Evolutionary conservation across 495 filamentous ascomycete species (phyloP), one percentile per base, ranked within the genome.

Genomic region (Penicillium crystallinum): DNA sequence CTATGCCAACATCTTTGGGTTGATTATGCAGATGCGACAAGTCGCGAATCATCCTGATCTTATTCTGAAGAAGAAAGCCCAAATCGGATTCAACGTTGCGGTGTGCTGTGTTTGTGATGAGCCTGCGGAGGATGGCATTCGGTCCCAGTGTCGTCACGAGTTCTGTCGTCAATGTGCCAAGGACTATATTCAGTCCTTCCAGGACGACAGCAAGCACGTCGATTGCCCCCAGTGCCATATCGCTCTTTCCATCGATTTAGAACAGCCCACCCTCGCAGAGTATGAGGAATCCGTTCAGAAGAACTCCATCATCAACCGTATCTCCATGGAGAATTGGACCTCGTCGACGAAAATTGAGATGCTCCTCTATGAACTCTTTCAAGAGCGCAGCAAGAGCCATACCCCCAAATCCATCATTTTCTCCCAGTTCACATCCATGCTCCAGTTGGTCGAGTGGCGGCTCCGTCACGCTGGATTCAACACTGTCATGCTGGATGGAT

Each of bases 11-110:
- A 84, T 85, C 59, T 84, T 84, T 55, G 90, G 90, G 40, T 78
- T 96, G 35, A 95, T 96, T 62, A 95, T 95, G 87, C 88, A 95
- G 67, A 97, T 97, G 91, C 88, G 92, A 25, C 93, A 97, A 74
- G 87, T 91, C 7, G 89, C 92, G 0, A 90, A 98, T 59, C 93
- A 98, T 66, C 93, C 93, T 1, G 93, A 97, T 69, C 73, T 97
- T 6, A 89, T 97, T 35, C 69, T 97, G 54, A 92, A 90, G 71
- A 96, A 91, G 69, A 80, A 89, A 54, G 81, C 77, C 11, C 81
- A 90, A 56, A 87, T 86, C 39, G 91, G 91, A 1, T 90, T 96
- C 66, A 96, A 96, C 57, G 78, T 95, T 22, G 74, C 95, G 27
- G 89, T 96, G 7, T 97, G 93, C 71, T 84, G 81, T 64, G 88